Conservation (phyloP, 1,284 basidiomycete species). For the Rugosomyces carneus region DNA sequence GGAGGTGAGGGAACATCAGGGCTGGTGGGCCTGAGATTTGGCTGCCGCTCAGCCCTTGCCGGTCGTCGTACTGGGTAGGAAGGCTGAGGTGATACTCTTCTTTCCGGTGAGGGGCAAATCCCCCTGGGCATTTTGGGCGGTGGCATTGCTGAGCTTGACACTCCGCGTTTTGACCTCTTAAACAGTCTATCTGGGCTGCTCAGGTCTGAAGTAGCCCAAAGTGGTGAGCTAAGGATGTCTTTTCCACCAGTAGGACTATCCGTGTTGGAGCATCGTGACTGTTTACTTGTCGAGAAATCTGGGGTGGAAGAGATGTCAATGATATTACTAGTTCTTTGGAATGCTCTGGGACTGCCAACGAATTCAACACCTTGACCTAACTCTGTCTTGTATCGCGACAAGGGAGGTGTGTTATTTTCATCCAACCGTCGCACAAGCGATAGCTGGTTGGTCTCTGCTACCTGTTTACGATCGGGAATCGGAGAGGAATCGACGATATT, state of each 20-base stretch:
- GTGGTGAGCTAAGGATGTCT: constrained; percentile 7
- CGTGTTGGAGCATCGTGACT: constrained; percentile 12
- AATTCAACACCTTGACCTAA: constrained; percentile 20
- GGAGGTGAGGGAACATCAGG: constrained; percentile 31
- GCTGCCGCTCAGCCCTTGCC: constrained; percentile 27
- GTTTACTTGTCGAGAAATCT: constrained; percentile 1
- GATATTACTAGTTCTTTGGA: constrained; percentile 1
- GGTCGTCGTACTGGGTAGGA: constrained; percentile 51
- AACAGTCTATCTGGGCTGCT: constrained; percentile 4
- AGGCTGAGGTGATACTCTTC: constrained; percentile 22
- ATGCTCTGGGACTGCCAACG: constrained; percentile 11
- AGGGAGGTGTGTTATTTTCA: not conserved
- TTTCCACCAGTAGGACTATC: constrained; percentile 5
- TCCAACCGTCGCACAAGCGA: not conserved
- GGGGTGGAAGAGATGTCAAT: constrained; percentile 3
- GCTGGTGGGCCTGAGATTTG: constrained; percentile 31
- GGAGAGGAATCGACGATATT: constrained; percentile 48
- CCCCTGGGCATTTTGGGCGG: constrained; percentile 9
- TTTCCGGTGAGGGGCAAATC: not conserved
- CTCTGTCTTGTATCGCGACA: constrained; percentile 3
- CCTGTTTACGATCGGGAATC: constrained; percentile 11
- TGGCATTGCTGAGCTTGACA: constrained; percentile 8
- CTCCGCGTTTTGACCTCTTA: not conserved
- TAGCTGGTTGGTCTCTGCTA: not conserved
- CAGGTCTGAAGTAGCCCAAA: constrained; percentile 1